Conservation (phyloP, 768 basidiomycete species). For the Inosperma sp. region DNA sequence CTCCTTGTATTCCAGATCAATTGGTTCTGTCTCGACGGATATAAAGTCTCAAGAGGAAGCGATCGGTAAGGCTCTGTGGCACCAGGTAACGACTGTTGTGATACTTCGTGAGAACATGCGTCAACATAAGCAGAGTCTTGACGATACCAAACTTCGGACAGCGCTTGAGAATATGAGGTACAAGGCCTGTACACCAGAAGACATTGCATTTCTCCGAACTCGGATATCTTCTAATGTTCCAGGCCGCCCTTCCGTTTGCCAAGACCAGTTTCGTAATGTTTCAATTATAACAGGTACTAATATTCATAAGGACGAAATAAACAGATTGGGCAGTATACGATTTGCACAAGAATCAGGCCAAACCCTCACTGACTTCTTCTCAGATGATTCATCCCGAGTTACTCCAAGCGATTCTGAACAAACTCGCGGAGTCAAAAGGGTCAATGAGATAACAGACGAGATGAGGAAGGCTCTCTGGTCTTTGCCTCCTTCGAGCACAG, state of each 20-base stretch:
- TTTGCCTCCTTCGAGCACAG: constrained; percentile 10
- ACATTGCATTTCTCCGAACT: constrained; percentile 24
- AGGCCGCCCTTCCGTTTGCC: constrained; percentile 6
- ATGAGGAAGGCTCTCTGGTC: constrained; percentile 13
- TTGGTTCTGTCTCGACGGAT: constrained; percentile 5
- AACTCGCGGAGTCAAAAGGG: not conserved
- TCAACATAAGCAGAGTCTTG: constrained; percentile 14
- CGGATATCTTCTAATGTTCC: constrained; percentile 12
- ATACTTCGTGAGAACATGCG: constrained; percentile 33
- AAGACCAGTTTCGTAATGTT: constrained; percentile 21
- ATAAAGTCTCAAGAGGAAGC: constrained; percentile 14
- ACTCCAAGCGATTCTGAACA: not conserved
- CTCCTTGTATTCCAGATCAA: constrained; percentile 15
- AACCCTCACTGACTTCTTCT: constrained; percentile 20
- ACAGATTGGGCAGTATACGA: constrained; percentile 17
- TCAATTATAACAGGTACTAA: constrained; percentile 28
- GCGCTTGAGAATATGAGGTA: constrained; percentile 30
- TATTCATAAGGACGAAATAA: constrained; percentile 24
- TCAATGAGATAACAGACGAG: not conserved
- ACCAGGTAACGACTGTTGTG: constrained; percentile 29
- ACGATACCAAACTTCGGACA: constrained; percentile 16
- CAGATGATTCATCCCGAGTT: constrained; percentile 13
- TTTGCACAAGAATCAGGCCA: constrained; percentile 24
- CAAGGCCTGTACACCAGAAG: constrained; percentile 19
- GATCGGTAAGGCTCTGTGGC: constrained; percentile 29